phyloP scores from a whole-genome alignment of 768 basidiomycete species.

The Pleurotus eryngii region DNA sequence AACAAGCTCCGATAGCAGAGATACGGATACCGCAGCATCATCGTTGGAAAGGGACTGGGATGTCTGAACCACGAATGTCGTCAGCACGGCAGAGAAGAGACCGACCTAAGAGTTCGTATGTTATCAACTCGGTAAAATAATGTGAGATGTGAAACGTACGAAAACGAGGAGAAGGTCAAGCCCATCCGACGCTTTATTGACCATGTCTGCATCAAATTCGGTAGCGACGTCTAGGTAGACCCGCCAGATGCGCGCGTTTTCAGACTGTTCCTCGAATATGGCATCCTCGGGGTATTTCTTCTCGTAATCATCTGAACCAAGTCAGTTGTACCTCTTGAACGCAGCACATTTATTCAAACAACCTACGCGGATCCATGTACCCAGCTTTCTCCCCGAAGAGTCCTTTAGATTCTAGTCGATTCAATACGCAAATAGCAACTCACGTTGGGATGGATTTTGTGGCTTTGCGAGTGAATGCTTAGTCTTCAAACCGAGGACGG shows the following conservation, averaged over 20 bases:
- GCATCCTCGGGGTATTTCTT: too few relatives aligned
- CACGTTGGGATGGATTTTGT: too few relatives aligned
- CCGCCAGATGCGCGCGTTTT: slow-evolving; percentile 27
- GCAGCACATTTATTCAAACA: too few relatives aligned
- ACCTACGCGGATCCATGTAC: too few relatives aligned
- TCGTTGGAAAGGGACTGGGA: slow-evolving; percentile 4
- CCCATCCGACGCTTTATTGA: slow-evolving; percentile 37
- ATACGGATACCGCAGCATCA: background rate
- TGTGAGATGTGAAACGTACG: slow-evolving; percentile 22
- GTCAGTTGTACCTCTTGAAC: too few relatives aligned
- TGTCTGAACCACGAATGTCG: slow-evolving; percentile 34
- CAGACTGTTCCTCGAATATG: too few relatives aligned
- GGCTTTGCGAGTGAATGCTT: too few relatives aligned
- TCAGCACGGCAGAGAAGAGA: slow-evolving; percentile 37
- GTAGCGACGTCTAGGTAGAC: slow-evolving; percentile 39
- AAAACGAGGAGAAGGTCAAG: slow-evolving; percentile 45
- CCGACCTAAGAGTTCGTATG: slow-evolving; percentile 21
- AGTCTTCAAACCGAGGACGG: too few relatives aligned
- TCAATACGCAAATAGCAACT: too few relatives aligned
- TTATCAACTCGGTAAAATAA: background rate
- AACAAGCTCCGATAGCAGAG: background rate
- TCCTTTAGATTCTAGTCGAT: too few relatives aligned
- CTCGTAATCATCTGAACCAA: too few relatives aligned
- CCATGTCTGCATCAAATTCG: slow-evolving; percentile 29
- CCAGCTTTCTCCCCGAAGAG: too few relatives aligned